phyloP scores from a whole-genome alignment of 139 green algal species.

The Gonium pectorale region DNA sequence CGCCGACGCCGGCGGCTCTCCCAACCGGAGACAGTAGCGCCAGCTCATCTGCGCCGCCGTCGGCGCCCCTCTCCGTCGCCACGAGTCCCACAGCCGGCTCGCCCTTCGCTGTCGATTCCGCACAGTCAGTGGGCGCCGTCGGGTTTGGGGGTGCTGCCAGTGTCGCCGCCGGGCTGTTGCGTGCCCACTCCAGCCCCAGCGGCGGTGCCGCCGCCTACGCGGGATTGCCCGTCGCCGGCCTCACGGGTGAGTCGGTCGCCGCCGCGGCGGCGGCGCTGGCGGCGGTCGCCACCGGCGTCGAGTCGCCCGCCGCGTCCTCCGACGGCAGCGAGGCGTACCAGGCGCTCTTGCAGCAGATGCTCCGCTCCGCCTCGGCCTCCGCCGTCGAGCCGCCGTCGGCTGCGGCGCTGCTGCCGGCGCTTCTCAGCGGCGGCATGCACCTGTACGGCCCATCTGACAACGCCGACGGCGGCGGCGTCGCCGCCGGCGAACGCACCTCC shows the following conservation, averaged over 20 bases:
- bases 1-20: background rate
- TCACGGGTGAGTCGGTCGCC: too few relatives aligned
- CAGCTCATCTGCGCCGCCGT: background rate
- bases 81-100: too few relatives aligned
- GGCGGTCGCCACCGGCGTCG: background rate
- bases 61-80: too few relatives aligned
- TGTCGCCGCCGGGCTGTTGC: too few relatives aligned
- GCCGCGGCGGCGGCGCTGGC: constrained; percentile 8
- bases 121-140: too few relatives aligned
- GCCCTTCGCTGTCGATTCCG: too few relatives aligned
- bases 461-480: background rate
- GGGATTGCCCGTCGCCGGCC: too few relatives aligned
- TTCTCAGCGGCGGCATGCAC: background rate
- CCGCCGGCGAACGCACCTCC: background rate
- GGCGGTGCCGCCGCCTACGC: too few relatives aligned
- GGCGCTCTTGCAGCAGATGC: constrained; percentile 30
- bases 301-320: background rate
- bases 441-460: background rate
- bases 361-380: constrained; percentile 8
- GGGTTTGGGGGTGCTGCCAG: too few relatives aligned
- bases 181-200: too few relatives aligned
- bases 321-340: constrained; percentile 9
- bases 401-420: background rate
- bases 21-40: background rate
- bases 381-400: background rate